Evolutionary conservation across 169 alveolate genomes (phyloP).

Genomic region (Plasmodium sp.): DNA sequence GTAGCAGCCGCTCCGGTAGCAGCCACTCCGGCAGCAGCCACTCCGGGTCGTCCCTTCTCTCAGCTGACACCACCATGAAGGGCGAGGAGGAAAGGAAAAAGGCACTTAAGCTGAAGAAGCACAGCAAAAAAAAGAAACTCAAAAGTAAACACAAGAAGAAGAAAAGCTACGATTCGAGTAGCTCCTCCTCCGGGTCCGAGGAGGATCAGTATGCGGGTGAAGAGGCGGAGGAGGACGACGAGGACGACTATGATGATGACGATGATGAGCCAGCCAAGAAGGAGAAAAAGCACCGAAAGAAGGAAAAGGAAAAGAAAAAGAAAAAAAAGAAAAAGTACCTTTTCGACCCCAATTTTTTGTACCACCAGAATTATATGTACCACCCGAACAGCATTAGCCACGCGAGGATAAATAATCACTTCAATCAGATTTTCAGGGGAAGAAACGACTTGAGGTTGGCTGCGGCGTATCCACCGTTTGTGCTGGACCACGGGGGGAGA

Average conservation of each 20-base stretch:
- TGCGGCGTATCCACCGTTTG: neutral
- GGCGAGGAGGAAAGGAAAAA: slow-evolving; percentile 3
- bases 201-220: neutral
- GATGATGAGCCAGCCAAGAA: neutral
- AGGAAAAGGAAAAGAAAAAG: slow-evolving; percentile 4
- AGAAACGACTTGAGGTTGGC: neutral
- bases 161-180: slow-evolving; percentile 34
- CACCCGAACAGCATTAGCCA: neutral
- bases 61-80: neutral
- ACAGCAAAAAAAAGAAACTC: slow-evolving; percentile 7
- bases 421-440: neutral
- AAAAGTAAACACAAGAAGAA: slow-evolving; percentile 27
- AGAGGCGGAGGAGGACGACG: neutral
- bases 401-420: neutral
- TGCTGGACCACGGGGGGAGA: neutral
- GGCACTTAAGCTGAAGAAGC: neutral
- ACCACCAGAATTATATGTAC: slow-evolving; percentile 15
- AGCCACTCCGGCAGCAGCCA: slow-evolving; percentile 1
- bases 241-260: neutral
- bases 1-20: slow-evolving; percentile 5
- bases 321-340: neutral
- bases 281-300: slow-evolving; percentile 8
- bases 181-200: neutral
- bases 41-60: slow-evolving; percentile 4
- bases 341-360: slow-evolving; percentile 36